phyloP scores from a whole-genome alignment of 345 rosid genomes.

The Melastoma malabathricum region DNA sequence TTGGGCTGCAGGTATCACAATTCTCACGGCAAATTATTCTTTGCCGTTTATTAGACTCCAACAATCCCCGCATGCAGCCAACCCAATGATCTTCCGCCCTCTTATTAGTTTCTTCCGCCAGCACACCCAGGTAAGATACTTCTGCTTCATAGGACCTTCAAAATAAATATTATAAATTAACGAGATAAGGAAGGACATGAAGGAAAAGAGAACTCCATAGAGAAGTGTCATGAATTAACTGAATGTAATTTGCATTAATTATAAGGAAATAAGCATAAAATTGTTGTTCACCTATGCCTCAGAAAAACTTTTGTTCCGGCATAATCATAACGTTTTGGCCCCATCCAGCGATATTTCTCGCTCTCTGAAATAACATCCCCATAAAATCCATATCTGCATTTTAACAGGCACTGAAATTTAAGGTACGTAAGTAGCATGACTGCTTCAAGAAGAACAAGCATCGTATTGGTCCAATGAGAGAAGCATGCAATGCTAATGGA shows the following conservation, averaged over 20 bases:
- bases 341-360: constrained; percentile 97
- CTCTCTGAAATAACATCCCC: constrained; percentile 93
- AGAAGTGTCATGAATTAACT: background rate
- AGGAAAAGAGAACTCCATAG: too few species aligned
- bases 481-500: background rate
- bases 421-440: too few species aligned
- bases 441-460: too few species aligned
- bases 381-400: constrained; percentile 74
- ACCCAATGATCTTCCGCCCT: constrained; percentile 16
- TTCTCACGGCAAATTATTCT: constrained; percentile 53
- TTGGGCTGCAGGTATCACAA: constrained; percentile 45
- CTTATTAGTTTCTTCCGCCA: constrained; percentile 27
- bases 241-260: background rate
- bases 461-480: too few species aligned
- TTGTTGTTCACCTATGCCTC: constrained; percentile 50
- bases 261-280: constrained; percentile 3
- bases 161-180: too few species aligned
- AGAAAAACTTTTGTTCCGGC: constrained; percentile 89
- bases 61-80: constrained; percentile 21
- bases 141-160: constrained; percentile 80
- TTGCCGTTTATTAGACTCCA: constrained; percentile 33
- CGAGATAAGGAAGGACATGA: too few species aligned
- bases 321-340: constrained; percentile 90
- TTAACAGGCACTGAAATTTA: background rate
- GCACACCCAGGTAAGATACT: constrained; percentile 49